Conservation (phyloP, 2,329 filamentous ascomycete genomes). For the Exserohilum rostratum region DNA sequence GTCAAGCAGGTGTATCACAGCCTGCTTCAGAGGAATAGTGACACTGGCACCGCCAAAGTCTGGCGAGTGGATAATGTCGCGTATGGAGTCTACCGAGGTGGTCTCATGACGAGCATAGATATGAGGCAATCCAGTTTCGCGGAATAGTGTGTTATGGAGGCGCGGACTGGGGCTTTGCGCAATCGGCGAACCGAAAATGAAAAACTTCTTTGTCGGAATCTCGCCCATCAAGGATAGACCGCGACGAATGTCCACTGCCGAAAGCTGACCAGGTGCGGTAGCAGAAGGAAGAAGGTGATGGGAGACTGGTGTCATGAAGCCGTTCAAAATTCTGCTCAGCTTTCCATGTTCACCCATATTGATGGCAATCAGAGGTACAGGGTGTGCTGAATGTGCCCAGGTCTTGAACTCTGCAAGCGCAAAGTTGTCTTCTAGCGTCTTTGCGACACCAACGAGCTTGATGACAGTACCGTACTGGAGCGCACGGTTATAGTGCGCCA, state of each 20-base stretch:
- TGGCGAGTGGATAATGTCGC: constrained; percentile 68
- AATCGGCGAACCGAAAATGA: constrained; percentile 86
- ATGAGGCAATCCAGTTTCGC: constrained; percentile 79
- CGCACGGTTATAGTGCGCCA: constrained; percentile 85
- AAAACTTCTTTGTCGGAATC: constrained; percentile 77
- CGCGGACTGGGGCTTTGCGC: constrained; percentile 81
- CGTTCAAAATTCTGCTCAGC: constrained; percentile 86
- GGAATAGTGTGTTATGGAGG: constrained; percentile 87
- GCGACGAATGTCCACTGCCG: constrained; percentile 83
- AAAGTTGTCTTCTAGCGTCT: constrained; percentile 81
- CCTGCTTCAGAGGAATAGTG: constrained; percentile 92
- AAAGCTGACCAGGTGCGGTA: constrained; percentile 91
- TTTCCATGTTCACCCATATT: constrained; percentile 93
- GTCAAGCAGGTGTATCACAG: constrained; percentile 82
- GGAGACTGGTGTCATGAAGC: constrained; percentile 92
- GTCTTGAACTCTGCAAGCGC: constrained; percentile 80
- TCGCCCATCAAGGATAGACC: constrained; percentile 80
- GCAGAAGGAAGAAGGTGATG: constrained; percentile 90
- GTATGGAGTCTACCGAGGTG: constrained; percentile 63
- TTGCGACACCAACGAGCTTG: constrained; percentile 87
- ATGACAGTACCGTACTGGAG: constrained; percentile 90
- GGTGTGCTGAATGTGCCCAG: constrained; percentile 73
- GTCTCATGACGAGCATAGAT: constrained; percentile 80
- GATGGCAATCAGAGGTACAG: constrained; percentile 87
- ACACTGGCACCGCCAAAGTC: constrained; percentile 93